Conservation (phyloP, 2,329 filamentous ascomycete genomes). For the Colletotrichum siamense region DNA sequence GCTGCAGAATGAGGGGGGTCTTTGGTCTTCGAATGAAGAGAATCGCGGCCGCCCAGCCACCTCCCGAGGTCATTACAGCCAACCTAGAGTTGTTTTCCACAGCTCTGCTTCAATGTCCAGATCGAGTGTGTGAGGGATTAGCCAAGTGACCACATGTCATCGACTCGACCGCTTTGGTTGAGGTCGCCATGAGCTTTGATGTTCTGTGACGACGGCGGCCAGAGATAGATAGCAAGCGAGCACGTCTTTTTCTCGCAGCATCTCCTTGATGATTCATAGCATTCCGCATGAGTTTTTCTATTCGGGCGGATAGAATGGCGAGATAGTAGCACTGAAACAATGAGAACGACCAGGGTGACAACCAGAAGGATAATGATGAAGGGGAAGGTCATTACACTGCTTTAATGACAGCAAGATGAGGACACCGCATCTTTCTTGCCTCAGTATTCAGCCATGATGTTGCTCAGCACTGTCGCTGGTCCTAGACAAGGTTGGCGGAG, state of each 20-base stretch:
- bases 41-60: neutral
- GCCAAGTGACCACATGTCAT: neutral
- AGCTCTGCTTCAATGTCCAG: neutral
- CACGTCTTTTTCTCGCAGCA: neutral
- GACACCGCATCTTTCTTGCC: neutral
- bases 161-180: neutral
- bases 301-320: neutral
- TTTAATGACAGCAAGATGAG: neutral
- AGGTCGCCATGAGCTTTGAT: neutral
- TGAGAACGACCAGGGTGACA: too few species aligned
- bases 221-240: neutral
- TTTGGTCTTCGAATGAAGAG: neutral
- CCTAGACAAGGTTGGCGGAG: neutral
- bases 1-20: neutral
- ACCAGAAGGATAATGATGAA: neutral
- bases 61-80: neutral
- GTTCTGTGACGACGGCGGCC: neutral
- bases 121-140: neutral
- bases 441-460: neutral
- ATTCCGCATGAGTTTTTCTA: neutral
- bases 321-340: neutral
- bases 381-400: neutral
- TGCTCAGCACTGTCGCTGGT: neutral
- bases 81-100: neutral
- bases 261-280: neutral